These are phyloP conservation scores for Penicillium sp. DNA, from an alignment of 2,329 filamentous ascomycete species.

Conservation along the genomic window DNA sequence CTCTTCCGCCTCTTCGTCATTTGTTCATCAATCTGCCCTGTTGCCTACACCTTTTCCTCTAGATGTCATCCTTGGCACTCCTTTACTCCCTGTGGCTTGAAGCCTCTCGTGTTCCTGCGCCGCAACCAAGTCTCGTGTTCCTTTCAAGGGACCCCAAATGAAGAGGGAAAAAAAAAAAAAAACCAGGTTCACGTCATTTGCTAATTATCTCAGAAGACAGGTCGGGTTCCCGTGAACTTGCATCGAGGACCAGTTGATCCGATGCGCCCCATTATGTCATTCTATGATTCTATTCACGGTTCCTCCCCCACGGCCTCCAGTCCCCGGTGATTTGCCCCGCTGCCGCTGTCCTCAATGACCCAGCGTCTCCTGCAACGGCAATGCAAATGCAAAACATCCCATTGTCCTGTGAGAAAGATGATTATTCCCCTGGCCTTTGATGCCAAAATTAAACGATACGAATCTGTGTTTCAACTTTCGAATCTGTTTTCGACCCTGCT, in stretches of 20 bases:
- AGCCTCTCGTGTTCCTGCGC: conserved; percentile 32
- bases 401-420: background rate
- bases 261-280: background rate
- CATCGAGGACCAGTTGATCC: conserved; percentile 5
- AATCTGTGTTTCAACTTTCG: conserved; percentile 20
- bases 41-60: conserved; percentile 11
- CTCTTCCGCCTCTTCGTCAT: conserved; percentile 10
- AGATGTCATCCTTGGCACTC: conserved; percentile 20
- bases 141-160: background rate
- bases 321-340: conserved; percentile 22
- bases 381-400: conserved; percentile 21
- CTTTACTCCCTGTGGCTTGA: conserved; percentile 27
- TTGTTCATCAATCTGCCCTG: conserved; percentile 4
- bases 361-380: conserved; percentile 29
- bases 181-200: conserved; percentile 21
- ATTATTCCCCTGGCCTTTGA: background rate
- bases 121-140: conserved; percentile 26
- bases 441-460: conserved; percentile 19
- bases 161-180: background rate
- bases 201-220: conserved; percentile 5
- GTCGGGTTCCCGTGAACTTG: conserved; percentile 14
- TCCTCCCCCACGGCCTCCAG: background rate
- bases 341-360: conserved; percentile 19
- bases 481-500: background rate
- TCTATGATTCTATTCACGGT: conserved; percentile 12